phyloP scores from a whole-genome alignment of 2,329 filamentous ascomycete genomes.

The Dichotomopilus funicola region DNA sequence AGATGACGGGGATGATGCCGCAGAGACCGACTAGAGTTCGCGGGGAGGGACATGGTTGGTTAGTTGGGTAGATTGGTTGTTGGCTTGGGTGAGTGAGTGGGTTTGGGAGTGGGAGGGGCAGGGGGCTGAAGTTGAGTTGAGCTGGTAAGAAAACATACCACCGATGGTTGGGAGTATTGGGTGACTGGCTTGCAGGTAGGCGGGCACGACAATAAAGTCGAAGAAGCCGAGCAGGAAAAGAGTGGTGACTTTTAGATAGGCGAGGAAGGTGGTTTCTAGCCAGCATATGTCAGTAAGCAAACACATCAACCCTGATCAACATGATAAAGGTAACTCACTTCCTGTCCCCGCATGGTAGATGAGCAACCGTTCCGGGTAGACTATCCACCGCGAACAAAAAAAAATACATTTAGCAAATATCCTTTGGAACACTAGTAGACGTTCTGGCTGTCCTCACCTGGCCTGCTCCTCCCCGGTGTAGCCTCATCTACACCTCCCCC shows the following conservation, averaged over 20 bases:
- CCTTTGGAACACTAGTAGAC: background rate
- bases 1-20: conserved; percentile 58
- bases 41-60: background rate
- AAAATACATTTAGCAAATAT: background rate
- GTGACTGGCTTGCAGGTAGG: conserved; percentile 41
- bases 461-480: conserved; percentile 1
- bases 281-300: background rate
- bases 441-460: conserved; percentile 5
- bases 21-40: conserved; percentile 45
- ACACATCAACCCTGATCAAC: background rate
- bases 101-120: conserved; percentile 5
- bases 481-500: background rate
- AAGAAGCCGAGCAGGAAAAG: conserved; percentile 65
- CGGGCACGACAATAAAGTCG: conserved; percentile 55
- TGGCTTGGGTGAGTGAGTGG: too few species aligned
- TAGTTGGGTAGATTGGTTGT: background rate
- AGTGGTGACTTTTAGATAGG: conserved; percentile 63
- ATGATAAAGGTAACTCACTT: conserved; percentile 28
- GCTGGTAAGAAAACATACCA: conserved; percentile 29
- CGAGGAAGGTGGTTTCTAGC: conserved; percentile 54
- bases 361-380: conserved; percentile 53
- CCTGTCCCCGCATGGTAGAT: conserved; percentile 70
- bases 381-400: conserved; percentile 25
- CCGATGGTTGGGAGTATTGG: conserved; percentile 33
- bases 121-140: background rate